phyloP scores from a whole-genome alignment of 73 alveolate genomes.

The Paramecium bursaria region DNA sequence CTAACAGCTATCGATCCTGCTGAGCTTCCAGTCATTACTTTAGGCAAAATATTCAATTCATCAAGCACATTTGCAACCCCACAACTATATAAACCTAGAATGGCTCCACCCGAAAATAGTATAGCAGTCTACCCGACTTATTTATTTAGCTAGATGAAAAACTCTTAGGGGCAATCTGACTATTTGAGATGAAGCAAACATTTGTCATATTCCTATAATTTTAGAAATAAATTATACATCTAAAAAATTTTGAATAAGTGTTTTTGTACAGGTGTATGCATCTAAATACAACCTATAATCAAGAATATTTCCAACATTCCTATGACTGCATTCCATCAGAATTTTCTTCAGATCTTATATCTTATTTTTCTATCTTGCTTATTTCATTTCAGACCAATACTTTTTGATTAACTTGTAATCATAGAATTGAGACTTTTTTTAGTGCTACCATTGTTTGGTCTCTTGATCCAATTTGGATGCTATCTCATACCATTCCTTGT shows the following conservation, averaged over 20 bases:
- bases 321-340: slow-evolving; percentile 69
- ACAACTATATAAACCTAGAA: slow-evolving; percentile 80
- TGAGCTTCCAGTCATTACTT: slow-evolving; percentile 81
- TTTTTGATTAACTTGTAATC: slow-evolving; percentile 65
- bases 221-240: slow-evolving; percentile 75
- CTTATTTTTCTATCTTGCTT: slow-evolving; percentile 57
- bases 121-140: slow-evolving; percentile 84
- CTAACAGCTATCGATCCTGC: slow-evolving; percentile 83
- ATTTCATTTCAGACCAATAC: slow-evolving; percentile 50
- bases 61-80: slow-evolving; percentile 77
- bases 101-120: slow-evolving; percentile 81
- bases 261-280: slow-evolving; percentile 78
- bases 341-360: slow-evolving; percentile 59
- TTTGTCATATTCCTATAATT: slow-evolving; percentile 66
- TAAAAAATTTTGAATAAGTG: slow-evolving; percentile 73
- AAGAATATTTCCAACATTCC: slow-evolving; percentile 76
- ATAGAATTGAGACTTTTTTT: slow-evolving; percentile 56
- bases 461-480: slow-evolving; percentile 71
- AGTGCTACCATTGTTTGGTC: slow-evolving; percentile 72
- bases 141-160: slow-evolving; percentile 79
- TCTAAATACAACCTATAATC: slow-evolving; percentile 72
- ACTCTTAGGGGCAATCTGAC: slow-evolving; percentile 70
- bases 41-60: slow-evolving; percentile 78
- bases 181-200: slow-evolving; percentile 49
- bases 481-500: slow-evolving; percentile 67